A percentile compares a stretch with the other conserved stretches of the same genome.
Evolutionary conservation across 108 stramenopile species (phyloP).

Genomic region (Pseudonitzschia multiseries): DNA sequence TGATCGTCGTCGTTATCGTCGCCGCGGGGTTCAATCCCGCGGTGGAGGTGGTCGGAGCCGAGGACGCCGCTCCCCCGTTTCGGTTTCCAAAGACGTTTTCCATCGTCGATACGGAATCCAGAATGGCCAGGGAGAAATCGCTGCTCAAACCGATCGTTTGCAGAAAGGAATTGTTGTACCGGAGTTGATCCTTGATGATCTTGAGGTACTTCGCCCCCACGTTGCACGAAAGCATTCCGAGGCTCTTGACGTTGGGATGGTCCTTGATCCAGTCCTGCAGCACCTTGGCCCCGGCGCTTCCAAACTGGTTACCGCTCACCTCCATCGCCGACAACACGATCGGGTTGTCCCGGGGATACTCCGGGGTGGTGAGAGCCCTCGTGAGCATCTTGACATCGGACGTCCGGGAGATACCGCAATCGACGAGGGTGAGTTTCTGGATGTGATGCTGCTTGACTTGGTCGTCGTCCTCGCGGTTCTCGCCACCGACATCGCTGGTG

Average conservation of each 20-base stretch:
- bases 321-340: not conserved
- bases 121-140: conserved; percentile 8
- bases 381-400: not conserved
- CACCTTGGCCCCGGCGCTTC: not conserved
- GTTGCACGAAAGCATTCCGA: conserved; percentile 4
- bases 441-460: conserved; percentile 5
- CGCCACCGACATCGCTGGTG: not conserved
- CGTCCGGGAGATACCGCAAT: not conserved
- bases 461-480: not conserved
- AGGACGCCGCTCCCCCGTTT: no score
- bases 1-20: no score
- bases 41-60: no score
- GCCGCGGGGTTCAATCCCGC: no score
- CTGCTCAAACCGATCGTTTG: conserved; percentile 4
- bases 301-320: not conserved
- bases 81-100: conserved; percentile 4
- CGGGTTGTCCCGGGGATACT: not conserved
- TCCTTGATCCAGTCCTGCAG: not conserved
- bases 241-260: not conserved
- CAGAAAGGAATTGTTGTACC: conserved; percentile 19
- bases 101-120: conserved; percentile 13
- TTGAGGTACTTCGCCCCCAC: not conserved
- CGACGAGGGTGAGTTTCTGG: conserved; percentile 1
- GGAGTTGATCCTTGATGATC: not conserved
- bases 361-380: not conserved